Evolutionary conservation across 495 filamentous ascomycete genomes (phyloP).

Genomic region (Emericellopsis terricola): DNA sequence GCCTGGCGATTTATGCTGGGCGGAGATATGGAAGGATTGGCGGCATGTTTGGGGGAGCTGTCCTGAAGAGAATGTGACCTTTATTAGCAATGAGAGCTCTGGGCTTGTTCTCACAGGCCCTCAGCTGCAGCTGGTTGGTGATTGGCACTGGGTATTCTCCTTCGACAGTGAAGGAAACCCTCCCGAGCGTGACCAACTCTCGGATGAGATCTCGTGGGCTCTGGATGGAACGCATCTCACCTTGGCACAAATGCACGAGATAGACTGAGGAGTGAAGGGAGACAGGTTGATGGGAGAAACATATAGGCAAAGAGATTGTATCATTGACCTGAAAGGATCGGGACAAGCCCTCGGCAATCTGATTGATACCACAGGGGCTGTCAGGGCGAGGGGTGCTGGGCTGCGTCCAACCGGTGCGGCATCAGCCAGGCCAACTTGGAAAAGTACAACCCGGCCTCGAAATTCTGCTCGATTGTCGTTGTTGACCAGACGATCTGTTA

Average conservation of each 20-base stretch:
- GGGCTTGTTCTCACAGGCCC: slow-evolving; percentile 1
- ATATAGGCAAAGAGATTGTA: too few relatives aligned
- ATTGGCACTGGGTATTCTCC: neutral
- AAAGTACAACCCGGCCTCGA: slow-evolving; percentile 16
- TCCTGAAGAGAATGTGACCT: neutral
- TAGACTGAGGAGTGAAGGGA: slow-evolving; percentile 2
- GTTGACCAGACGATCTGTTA: slow-evolving; percentile 26
- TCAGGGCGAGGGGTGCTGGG: slow-evolving; percentile 22
- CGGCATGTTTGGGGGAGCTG: neutral
- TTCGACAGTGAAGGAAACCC: slow-evolving; percentile 2
- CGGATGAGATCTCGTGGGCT: neutral
- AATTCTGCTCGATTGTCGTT: slow-evolving; percentile 15
- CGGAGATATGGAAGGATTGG: neutral
- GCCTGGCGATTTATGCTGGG: neutral
- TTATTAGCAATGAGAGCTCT: neutral
- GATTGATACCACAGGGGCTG: too few relatives aligned
- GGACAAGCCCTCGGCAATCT: too few relatives aligned
- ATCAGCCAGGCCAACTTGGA: slow-evolving; percentile 18
- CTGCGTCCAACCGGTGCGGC: slow-evolving; percentile 20
- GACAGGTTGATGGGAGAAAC: too few relatives aligned
- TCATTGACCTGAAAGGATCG: too few relatives aligned
- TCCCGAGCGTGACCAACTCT: neutral
- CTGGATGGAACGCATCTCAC: slow-evolving; percentile 10
- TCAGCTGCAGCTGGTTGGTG: neutral
- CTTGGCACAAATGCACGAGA: slow-evolving; percentile 2